phyloP scores from a whole-genome alignment of 164 flowering plant species.

The Piper longum region DNA sequence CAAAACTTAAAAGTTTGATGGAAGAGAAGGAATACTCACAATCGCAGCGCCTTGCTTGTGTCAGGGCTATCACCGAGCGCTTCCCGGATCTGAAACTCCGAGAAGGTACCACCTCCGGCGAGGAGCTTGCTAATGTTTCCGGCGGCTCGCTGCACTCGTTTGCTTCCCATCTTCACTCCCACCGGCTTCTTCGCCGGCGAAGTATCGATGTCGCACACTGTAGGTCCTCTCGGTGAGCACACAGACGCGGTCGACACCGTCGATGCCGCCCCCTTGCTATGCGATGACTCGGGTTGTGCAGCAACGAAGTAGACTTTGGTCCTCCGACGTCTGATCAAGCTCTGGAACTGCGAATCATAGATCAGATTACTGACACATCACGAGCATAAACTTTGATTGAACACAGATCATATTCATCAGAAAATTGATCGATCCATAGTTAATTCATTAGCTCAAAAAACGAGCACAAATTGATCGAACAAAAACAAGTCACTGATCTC shows the following conservation, averaged over 20 bases:
- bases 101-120: constrained; percentile 25
- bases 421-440: too few species aligned
- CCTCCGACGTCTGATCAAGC: constrained; percentile 22
- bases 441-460: too few species aligned
- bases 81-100: constrained; percentile 53
- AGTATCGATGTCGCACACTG: background rate
- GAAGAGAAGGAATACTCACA: constrained; percentile 34
- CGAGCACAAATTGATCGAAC: too few species aligned
- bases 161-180: background rate
- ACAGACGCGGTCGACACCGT: constrained; percentile 36
- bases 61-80: constrained; percentile 29
- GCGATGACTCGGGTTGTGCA: background rate
- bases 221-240: constrained; percentile 19
- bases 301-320: constrained; percentile 17
- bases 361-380: background rate
- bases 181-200: background rate
- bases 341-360: constrained; percentile 12
- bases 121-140: constrained; percentile 49
- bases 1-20: background rate
- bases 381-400: background rate
- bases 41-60: constrained; percentile 85
- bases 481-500: too few species aligned
- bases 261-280: constrained; percentile 7
- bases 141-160: constrained; percentile 26
- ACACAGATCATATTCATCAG: too few species aligned